Conservation (phyloP, 1,284 basidiomycete genomes). For the Pseudomicrostroma phylloplanum region DNA sequence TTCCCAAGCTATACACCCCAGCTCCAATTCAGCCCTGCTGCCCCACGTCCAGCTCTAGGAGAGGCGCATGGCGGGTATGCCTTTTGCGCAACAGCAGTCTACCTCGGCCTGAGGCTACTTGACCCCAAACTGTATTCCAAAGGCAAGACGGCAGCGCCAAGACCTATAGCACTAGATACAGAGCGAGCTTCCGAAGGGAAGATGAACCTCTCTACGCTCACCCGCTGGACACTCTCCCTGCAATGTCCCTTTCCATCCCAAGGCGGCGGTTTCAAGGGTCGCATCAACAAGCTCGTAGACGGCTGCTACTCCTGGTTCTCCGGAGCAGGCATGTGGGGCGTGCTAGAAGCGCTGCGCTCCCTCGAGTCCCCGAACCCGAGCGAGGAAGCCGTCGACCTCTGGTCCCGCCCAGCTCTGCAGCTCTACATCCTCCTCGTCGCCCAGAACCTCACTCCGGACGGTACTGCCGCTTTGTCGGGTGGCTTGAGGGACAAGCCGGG, state of each 20-base stretch:
- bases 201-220: not conserved
- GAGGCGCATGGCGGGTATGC: conserved; percentile 98
- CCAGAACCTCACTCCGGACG: conserved; percentile 57
- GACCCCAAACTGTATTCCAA: conserved; percentile 9
- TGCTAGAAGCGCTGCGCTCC: conserved; percentile 61
- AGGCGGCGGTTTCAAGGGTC: conserved; percentile 83
- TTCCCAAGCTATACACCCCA: conserved; percentile 58
- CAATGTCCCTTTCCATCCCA: conserved; percentile 59
- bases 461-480: conserved; percentile 54
- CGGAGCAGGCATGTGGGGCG: conserved; percentile 81
- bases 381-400: conserved; percentile 21
- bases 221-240: not conserved
- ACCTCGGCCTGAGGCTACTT: conserved; percentile 68
- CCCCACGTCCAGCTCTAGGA: conserved; percentile 61
- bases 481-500: conserved; percentile 92
- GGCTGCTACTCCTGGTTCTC: conserved; percentile 96
- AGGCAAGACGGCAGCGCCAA: conserved; percentile 5
- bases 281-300: conserved; percentile 96
- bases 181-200: not conserved
- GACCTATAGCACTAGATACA: not conserved
- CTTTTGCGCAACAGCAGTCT: conserved; percentile 79
- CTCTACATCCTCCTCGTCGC: conserved; percentile 80
- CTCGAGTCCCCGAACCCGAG: not conserved
- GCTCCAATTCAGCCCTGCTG: conserved; percentile 11
- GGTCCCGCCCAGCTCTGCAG: conserved; percentile 63